Conservation (phyloP, 257 asterid genomes). For the Ilex aquifolium region DNA sequence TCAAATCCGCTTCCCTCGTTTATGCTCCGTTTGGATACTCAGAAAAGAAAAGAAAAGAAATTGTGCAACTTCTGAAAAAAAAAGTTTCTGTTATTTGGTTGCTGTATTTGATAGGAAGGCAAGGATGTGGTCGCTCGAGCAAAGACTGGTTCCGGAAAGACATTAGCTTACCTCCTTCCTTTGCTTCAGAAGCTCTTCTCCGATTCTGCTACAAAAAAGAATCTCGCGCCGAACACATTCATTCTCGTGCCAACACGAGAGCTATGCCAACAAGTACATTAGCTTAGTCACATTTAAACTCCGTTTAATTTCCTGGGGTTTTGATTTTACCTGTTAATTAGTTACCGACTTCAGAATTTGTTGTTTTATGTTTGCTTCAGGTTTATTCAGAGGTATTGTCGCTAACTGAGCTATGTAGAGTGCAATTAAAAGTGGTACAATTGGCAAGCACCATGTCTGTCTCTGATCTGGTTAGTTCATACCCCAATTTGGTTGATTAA, state of each 20-base stretch:
- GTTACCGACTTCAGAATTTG: background rate
- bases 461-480: conserved; percentile 65
- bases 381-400: conserved; percentile 61
- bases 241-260: conserved; percentile 93
- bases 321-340: background rate
- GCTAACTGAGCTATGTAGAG: conserved; percentile 73
- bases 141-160: conserved; percentile 98
- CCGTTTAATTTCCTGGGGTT: background rate
- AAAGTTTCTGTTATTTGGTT: background rate
- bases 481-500: background rate
- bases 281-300: no score
- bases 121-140: conserved; percentile 96
- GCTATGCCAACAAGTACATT: conserved; percentile 72
- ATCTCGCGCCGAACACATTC: conserved; percentile 56
- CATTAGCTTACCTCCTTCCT: conserved; percentile 85
- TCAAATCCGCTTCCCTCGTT: background rate
- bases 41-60: background rate
- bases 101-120: conserved; percentile 52
- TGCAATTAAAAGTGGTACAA: conserved; percentile 67
- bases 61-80: background rate
- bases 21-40: background rate
- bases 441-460: conserved; percentile 67
- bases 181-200: conserved; percentile 82
- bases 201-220: conserved; percentile 39
- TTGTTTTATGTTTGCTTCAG: conserved; percentile 29